Base-by-base conservation (phyloP, 169 alveolate species). In the Plasmodium knowlesi region DNA sequence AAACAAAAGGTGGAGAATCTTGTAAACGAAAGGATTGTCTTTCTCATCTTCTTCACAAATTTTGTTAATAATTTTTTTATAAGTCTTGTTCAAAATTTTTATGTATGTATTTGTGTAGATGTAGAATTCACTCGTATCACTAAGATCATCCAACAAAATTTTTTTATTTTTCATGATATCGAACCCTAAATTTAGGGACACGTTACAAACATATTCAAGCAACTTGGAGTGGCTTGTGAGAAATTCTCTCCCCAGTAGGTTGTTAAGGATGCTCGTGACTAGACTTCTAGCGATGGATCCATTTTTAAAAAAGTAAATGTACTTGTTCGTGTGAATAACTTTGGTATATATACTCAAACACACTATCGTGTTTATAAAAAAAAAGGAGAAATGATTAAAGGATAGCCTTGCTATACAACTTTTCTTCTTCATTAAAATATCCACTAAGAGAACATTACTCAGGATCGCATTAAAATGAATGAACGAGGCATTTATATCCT, bases 271-370 rank as follows among this genome's bases (percentile, higher is more conserved):
- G 80, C 94, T 67, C 0, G 90, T 89, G 3, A 89, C 83, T 0
- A 89, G 72, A 30, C 74, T 89, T 41, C 94, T 22, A 1, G 94
- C 90, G 0, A 67, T 89, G 2, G 82, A 83, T 5, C 94, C 94
- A 89, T 89, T 81, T 43, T 80, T 89, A 79, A 89, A 79, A 57
- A 79, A 71, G 22, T 61, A 89, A 57, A 89, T 89, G 82, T 67
- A 43, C 30, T 80, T 89, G 39, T 89, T 79, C 28, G 81, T 80
- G 71, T 89, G 90, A 22, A 89, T 81, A 5, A 80, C 90, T 53
- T 80, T 89, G 73, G 94, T 89, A 32, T 89, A 89, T 80, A 89
- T 89, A 46, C 94, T 89, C 41, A 89, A 70, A 54, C 94, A 89
- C 1, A 89, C 90, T n/a, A 89, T 89, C 5, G 83, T 70, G 22